Base-by-base conservation (phyloP, 169 alveolate genomes). In the Cryptosporidium muris region DNA sequence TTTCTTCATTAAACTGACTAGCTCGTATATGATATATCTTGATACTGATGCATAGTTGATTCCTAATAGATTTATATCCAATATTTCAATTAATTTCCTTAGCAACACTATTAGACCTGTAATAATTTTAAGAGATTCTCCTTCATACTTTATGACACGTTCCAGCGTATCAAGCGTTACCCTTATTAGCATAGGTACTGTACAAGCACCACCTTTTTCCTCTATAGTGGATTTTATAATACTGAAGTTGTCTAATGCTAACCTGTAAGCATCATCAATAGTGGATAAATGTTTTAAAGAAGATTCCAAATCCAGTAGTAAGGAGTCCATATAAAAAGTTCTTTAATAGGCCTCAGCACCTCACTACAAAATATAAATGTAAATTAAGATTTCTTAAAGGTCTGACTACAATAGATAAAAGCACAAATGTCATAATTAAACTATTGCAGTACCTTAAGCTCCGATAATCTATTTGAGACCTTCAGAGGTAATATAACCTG, bases 21-120 rank as follows among this genome's bases (percentile, higher is more conserved):
- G n/a, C 37, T 43, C 49, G 0, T 74, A 43, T 3, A 74, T 74
- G 16, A 74, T 74, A 1, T 58, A 48, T 7, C 60, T 40, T 1
- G 85, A 74, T 9, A 74, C 48, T 1, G 58, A 16, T 45, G 48
- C 8, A 74, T 58, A 58, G 40, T 74, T 74, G 2, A 42, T 48
- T 12, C 85, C 85, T 34, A 74, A 62, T 43, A 74, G 5, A 11
- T 74, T 58, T 68, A 74, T 60, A 48, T 74, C 85, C 63, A 74
- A 36, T 7, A 34, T 34, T 25, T 54, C 85, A 8, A 74, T 4
- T n/a, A 74, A 12, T 25, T 9, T 74, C 25, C 45, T 74, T 56
- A 34, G 85, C 14, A 74, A 37, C 4, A 43, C 51, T n/a, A 74
- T 58, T 5, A 74, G 85, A 16, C 85, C 85, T 25, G 3, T 14